Evolutionary conservation across 768 basidiomycete genomes (phyloP).

Genomic region (Pleurotus giganteus): DNA sequence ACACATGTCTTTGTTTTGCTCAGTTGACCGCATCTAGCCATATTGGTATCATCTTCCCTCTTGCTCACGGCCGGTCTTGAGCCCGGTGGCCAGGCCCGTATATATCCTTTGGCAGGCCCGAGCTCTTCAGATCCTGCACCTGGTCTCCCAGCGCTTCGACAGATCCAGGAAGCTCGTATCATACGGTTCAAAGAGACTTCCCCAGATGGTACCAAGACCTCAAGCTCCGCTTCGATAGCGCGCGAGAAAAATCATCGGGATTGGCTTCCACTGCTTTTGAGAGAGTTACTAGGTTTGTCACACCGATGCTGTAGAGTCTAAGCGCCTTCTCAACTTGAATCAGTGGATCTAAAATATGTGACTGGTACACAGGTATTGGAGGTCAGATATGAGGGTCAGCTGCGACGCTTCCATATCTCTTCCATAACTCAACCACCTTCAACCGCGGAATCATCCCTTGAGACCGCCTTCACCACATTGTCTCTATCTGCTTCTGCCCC

Average conservation of each 20-base stretch:
- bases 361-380: constrained; percentile 59
- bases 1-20: constrained; percentile 15
- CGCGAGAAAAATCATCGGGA: constrained; percentile 42
- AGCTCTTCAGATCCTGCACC: constrained; percentile 31
- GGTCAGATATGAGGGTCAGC: constrained; percentile 59
- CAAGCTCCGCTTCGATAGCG: constrained; percentile 15
- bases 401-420: constrained; percentile 55
- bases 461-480: constrained; percentile 40
- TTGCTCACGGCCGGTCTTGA: constrained; percentile 59
- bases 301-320: constrained; percentile 11
- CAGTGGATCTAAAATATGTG: constrained; percentile 75
- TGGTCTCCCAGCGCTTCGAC: constrained; percentile 49
- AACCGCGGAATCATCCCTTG: constrained; percentile 26
- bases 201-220: constrained; percentile 11
- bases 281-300: constrained; percentile 64
- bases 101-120: constrained; percentile 47
- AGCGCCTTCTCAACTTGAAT: constrained; percentile 11
- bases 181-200: constrained; percentile 53
- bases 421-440: constrained; percentile 35
- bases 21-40: constrained; percentile 34
- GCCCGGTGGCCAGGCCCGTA: constrained; percentile 43
- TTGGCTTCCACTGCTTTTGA: constrained; percentile 67
- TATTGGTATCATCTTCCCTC: constrained; percentile 54
- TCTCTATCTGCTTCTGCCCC: constrained; percentile 34
- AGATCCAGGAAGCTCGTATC: constrained; percentile 47